Evolutionary conservation across 345 rosid genomes (phyloP), one percentile per base, ranked within the genome.

Genomic region (Salix koriyanagi): DNA sequence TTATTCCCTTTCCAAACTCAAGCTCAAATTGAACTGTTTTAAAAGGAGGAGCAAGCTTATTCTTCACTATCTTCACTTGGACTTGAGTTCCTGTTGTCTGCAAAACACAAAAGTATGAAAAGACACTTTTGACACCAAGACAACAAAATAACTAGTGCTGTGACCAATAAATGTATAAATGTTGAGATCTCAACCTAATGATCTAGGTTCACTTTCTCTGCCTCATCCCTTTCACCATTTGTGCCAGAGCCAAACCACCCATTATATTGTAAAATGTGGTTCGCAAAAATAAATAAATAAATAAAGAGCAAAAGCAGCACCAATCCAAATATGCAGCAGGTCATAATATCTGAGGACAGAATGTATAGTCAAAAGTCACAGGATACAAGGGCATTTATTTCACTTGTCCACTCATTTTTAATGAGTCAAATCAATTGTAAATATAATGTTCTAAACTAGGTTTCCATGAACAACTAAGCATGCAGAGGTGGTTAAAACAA

Each of bases 21-120:
- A 96, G 95, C 83, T 92, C 99, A 80, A 94, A 96, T 71, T 86
- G 87, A 4, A 87, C 94, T 5, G 90, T 89, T 85, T 85, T 89
- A 72, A 96, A 96, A 5, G 99, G 99, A 26, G 99, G 94, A 23
- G 98, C 93, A 23, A 91, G 97, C 85, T 96, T 94, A 86, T 94
- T 96, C 89, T 96, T 96, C 80, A 94, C 96, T 76, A 96, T 81
- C 86, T 96, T 94, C 64, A 92, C 97, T 30, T 81, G 80, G 52
- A 96, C 86, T 85, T 87, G 90, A 81, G 91, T 89, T 77, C 97
- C 98, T 5, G 85, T 72, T 34, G 86, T 90, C 99, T 96, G 87
- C 79, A 84, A 69, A 78, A 72, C 44, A 62, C 6, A 64, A 19
- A 62, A 52, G 68, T 10, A 54, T 50, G 23, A 42, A 71, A 67